These are phyloP conservation scores for Penicillium thymicola DNA, from an alignment of 2,329 filamentous ascomycete genomes.

Conservation along the genomic window DNA sequence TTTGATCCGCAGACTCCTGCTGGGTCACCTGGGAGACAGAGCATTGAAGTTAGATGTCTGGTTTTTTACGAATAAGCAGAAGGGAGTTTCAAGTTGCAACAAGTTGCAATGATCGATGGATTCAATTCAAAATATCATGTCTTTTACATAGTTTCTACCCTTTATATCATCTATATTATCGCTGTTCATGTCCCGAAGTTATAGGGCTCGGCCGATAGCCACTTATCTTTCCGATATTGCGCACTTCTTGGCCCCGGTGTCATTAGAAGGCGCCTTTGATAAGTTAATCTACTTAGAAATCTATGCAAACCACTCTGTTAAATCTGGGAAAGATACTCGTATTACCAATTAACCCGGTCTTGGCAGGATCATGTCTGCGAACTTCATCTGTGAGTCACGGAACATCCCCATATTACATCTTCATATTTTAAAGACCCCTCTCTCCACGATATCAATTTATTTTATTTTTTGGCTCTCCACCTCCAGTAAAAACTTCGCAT, in stretches of 20 bases:
- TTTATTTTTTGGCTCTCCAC: background rate
- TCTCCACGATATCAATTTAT: background rate
- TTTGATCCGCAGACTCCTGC: conserved; percentile 53
- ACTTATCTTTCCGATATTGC: background rate
- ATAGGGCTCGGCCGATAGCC: background rate
- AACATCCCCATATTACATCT: background rate
- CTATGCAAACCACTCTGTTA: background rate
- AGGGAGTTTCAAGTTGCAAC: background rate
- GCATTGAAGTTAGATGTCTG: conserved; percentile 63
- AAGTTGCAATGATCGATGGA: background rate
- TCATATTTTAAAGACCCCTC: background rate
- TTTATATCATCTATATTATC: background rate
- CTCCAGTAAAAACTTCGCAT: no score
- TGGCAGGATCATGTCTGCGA: background rate
- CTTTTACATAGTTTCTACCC: background rate
- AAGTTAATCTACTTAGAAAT: background rate
- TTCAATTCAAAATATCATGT: background rate
- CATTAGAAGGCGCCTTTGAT: background rate
- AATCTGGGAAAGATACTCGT: background rate
- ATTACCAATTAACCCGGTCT: background rate
- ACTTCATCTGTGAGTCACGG: background rate
- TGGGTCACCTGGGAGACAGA: conserved; percentile 53
- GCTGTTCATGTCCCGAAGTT: background rate
- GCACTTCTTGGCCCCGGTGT: background rate
- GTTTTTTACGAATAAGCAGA: conserved; percentile 56